Base-by-base conservation (phyloP, 768 basidiomycete species). In the Gloeophyllum trabeum region DNA sequence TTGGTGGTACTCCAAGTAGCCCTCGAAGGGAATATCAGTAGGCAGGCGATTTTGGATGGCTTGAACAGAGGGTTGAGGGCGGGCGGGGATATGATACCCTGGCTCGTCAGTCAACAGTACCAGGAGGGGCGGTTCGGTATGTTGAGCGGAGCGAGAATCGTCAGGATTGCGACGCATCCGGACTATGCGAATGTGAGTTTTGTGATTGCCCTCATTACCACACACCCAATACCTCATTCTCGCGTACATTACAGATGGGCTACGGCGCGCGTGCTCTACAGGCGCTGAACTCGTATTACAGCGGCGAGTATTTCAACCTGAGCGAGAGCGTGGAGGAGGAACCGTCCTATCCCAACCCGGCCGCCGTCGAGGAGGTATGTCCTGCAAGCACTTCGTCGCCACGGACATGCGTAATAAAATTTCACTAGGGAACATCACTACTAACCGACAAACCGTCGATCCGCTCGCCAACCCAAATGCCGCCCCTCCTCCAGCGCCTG, bases 61-160 rank as follows among this genome's bases (percentile, higher is more conserved):
- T 55, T 97, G 12, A 76, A 79, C 24, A 71, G 91, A 34, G 94
- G 94, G 10, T 66, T 82, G 54, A 72, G 89, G 43, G 83, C 86
- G 2, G 84, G 89, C 0, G 96, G 96, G 1, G 96, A 99, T 63
- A 80, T 99, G 78, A 96, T 99, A 45, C 96, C 96, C 0, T 99
- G 96, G 94, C 67, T 96, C 20, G 67, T 99, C 36, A 79, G 87
- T 35, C 90, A 92, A 58, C 80, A 97, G 67, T 99, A 88, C 69
- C 91, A 96, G 65, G 96, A 99, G 60, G 82, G 75, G 50, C 83
- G 86, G 57, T 99, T 99, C 61, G 94, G 89, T 4, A 69, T 75
- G 61, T 64, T 99, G 48, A 91, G 88, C 30, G 96, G 96, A 0
- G 94, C 86, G 4, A 67, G 96, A 37, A 65, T 99, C 19, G 93